Conservation (phyloP, 257 asterid genomes). For the Lavandula angustifolia region DNA sequence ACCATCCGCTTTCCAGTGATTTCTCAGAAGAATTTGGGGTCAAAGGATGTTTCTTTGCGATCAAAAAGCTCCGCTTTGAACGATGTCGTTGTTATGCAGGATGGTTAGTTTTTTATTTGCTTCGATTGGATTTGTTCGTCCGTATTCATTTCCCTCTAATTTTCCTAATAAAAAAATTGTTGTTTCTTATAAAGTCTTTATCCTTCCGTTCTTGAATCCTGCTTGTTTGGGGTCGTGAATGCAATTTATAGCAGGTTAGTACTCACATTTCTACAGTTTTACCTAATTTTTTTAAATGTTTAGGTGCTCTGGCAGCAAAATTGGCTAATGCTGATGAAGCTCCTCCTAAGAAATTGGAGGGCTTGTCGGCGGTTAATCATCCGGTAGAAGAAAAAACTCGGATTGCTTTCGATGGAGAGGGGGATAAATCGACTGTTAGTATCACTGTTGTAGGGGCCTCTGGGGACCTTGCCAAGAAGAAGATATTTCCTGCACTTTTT, state of each 20-base stretch:
- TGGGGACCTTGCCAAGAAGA: conserved; percentile 98
- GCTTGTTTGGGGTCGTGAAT: neutral
- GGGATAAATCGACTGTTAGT: conserved; percentile 63
- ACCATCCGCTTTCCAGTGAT: conserved; percentile 33
- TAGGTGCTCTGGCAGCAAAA: conserved; percentile 37
- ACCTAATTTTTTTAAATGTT: conserved; percentile 25
- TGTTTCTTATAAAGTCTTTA: neutral
- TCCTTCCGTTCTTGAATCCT: neutral
- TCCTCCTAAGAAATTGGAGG: conserved; percentile 46
- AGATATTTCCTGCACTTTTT: conserved; percentile 96
- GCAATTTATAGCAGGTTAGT: neutral
- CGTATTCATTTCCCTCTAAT: neutral
- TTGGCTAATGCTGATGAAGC: conserved; percentile 33
- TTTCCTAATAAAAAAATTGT: neutral
- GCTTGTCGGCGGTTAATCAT: conserved; percentile 35
- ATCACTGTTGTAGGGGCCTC: conserved; percentile 97
- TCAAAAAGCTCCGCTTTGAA: conserved; percentile 42
- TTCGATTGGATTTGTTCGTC: neutral
- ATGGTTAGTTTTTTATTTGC: conserved; percentile 51
- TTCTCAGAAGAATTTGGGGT: conserved; percentile 37
- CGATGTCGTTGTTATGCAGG: conserved; percentile 66
- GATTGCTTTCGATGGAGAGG: conserved; percentile 29
- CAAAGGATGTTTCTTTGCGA: conserved; percentile 46
- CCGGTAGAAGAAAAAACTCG: conserved; percentile 40
- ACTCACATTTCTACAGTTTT: conserved; percentile 24